Conservation (phyloP, 345 rosid genomes). For the Hypericum perforatum region DNA sequence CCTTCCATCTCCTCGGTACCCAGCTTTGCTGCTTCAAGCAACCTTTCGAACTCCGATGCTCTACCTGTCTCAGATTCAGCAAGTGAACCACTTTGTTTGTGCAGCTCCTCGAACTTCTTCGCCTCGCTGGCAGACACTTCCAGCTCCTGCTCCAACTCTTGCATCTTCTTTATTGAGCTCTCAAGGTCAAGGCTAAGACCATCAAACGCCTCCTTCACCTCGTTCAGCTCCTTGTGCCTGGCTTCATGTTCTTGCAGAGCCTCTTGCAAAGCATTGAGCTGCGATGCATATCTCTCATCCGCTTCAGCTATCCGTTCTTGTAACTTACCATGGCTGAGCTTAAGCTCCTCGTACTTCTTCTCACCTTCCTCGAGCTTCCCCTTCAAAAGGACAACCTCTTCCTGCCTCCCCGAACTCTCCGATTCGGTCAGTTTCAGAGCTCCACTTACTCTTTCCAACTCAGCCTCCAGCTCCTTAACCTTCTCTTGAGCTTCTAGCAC, state of each 20-base stretch:
- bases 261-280: conserved; percentile 52
- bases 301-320: conserved; percentile 58
- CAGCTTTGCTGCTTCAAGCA: conserved; percentile 50
- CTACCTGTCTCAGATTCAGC: conserved; percentile 68
- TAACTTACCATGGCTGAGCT: conserved; percentile 46
- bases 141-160: conserved; percentile 56
- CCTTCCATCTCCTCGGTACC: conserved; percentile 57
- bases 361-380: conserved; percentile 49
- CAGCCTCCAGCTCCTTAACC: conserved; percentile 62
- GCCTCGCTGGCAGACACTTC: conserved; percentile 48
- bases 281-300: conserved; percentile 47
- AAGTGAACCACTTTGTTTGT: conserved; percentile 57
- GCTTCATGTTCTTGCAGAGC: conserved; percentile 56
- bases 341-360: conserved; percentile 59
- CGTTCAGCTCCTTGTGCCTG: conserved; percentile 61
- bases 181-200: conserved; percentile 54
- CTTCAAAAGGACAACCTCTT: conserved; percentile 40
- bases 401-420: conserved; percentile 45
- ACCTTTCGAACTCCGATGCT: conserved; percentile 66
- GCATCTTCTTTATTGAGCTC: conserved; percentile 51
- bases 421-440: conserved; percentile 62
- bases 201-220: conserved; percentile 69
- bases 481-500: conserved; percentile 78
- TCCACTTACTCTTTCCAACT: conserved; percentile 58
- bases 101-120: conserved; percentile 73